Evolutionary conservation across 768 basidiomycete genomes (phyloP), one percentile per base, ranked within the genome.

Genomic region (Mycena chlorophos): DNA sequence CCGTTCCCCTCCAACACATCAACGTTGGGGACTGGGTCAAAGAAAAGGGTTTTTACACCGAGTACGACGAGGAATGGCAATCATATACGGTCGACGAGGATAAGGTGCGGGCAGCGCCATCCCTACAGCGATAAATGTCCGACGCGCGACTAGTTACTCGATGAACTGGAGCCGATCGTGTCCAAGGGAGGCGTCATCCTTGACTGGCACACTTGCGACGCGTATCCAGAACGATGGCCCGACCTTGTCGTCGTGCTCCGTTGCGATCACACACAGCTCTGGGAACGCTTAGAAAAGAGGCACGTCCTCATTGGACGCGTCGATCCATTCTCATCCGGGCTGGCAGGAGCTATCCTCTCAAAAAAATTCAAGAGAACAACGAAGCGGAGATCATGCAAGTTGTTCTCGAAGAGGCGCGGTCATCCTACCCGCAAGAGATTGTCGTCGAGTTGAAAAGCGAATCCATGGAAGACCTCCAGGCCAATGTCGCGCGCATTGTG

Each of bases 331-430:
- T 31, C 30, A 38, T 19, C 23, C 51, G 48, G 28, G 52, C 49
- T 52, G 45, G 49, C 69, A 98, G 95, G 57, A 81, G 83, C 8
- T 98, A 98, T 68, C 75, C 89, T 1, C 70, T 94, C 47, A 91
- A 91, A 69, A 99, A 99, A 73, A 92, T 99, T 4, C 90, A 95
- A 68, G 97, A 99, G 73, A 99, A 99, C 71, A 95, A 98, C 70
- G 89, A 95, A 66, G 94, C 95, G 13, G 97, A 99, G 75, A 98
- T 99, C 66, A 97, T 98, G 94, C 79, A 91, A 66, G 85, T 94
- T 49, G 86, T 97, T 31, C 74, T 89, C 12, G 88, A 91, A 28
- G 97, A 99, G 69, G 95, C 96, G 3, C 79, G 85, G 40, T 84
- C 85, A 34, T 91, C 93, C 0, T 99, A 98, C 69, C 81, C 87